phyloP scores from a whole-genome alignment of 805 yeast species.

The Myxozyma melibiosi region DNA sequence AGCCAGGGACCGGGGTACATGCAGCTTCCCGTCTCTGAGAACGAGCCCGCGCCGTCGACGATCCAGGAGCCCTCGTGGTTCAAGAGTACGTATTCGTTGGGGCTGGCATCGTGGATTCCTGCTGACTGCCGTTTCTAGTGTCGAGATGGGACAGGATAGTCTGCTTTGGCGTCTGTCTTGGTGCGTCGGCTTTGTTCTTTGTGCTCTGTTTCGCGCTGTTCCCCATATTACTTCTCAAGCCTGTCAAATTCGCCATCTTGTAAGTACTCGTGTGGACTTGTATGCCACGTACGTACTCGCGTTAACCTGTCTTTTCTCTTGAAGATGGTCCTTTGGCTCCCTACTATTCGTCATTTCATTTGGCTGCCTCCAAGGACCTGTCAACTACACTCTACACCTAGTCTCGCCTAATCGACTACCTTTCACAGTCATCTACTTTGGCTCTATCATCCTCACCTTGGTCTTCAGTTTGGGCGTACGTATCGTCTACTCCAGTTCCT shows the following conservation, averaged over 20 bases:
- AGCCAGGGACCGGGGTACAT: constrained; percentile 46
- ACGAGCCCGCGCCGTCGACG: constrained; percentile 48
- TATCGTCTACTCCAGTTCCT: neutral
- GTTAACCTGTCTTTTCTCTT: constrained; percentile 32
- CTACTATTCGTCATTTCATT: constrained; percentile 83
- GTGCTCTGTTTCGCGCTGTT: constrained; percentile 77
- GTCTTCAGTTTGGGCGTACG: constrained; percentile 65
- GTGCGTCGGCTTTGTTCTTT: constrained; percentile 80
- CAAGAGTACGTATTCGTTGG: constrained; percentile 37
- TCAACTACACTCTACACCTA: constrained; percentile 73
- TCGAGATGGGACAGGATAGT: constrained; percentile 79
- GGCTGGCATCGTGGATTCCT: neutral
- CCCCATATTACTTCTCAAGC: constrained; percentile 86
- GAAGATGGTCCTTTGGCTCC: constrained; percentile 87
- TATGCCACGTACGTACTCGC: neutral
- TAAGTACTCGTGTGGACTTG: neutral
- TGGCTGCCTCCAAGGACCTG: constrained; percentile 90
- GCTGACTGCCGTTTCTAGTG: constrained; percentile 30
- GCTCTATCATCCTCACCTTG: constrained; percentile 76
- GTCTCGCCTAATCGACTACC: constrained; percentile 74
- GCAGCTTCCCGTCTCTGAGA: constrained; percentile 64
- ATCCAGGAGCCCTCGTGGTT: constrained; percentile 73
- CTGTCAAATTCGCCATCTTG: constrained; percentile 78
- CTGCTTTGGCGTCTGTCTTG: constrained; percentile 74
- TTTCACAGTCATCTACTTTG: constrained; percentile 77